Evolutionary conservation across 1,284 basidiomycete genomes (phyloP).

Genomic region (Ceratobasidium sp.): DNA sequence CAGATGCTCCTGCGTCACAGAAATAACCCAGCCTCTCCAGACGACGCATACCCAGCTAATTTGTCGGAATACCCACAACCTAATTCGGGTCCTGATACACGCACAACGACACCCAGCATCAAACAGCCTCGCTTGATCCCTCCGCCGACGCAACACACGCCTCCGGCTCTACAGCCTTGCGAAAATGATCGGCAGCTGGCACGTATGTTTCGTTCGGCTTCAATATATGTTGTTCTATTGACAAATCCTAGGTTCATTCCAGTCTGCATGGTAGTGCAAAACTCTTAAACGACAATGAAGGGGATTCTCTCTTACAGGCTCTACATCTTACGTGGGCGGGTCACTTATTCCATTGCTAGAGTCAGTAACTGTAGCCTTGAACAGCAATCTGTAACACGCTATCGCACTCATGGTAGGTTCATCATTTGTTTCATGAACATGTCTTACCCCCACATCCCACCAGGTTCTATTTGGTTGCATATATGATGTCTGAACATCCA

Average conservation of each 20-base stretch:
- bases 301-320: constrained; percentile 18
- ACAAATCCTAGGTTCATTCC: too few relatives aligned
- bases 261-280: constrained; percentile 33
- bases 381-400: constrained; percentile 43
- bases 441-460: too few relatives aligned
- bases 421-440: too few relatives aligned
- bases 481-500: constrained; percentile 8
- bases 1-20: neutral
- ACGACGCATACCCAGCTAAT: constrained; percentile 3
- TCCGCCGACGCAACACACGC: constrained; percentile 14
- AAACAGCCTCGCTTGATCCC: constrained; percentile 1
- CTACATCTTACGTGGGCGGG: constrained; percentile 1
- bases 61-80: neutral
- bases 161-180: neutral
- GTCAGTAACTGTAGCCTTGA: too few relatives aligned
- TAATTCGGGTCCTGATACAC: neutral
- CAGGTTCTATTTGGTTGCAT: constrained; percentile 23
- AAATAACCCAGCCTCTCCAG: neutral
- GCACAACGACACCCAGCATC: neutral
- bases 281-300: constrained; percentile 13
- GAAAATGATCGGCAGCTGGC: neutral
- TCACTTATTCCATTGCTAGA: too few relatives aligned
- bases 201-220: neutral
- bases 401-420: too few relatives aligned
- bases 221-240: too few relatives aligned